Evolutionary conservation across 2,329 filamentous ascomycete species (phyloP), one percentile per base, ranked within the genome.

Genomic region (Colletotrichum simmondsii): DNA sequence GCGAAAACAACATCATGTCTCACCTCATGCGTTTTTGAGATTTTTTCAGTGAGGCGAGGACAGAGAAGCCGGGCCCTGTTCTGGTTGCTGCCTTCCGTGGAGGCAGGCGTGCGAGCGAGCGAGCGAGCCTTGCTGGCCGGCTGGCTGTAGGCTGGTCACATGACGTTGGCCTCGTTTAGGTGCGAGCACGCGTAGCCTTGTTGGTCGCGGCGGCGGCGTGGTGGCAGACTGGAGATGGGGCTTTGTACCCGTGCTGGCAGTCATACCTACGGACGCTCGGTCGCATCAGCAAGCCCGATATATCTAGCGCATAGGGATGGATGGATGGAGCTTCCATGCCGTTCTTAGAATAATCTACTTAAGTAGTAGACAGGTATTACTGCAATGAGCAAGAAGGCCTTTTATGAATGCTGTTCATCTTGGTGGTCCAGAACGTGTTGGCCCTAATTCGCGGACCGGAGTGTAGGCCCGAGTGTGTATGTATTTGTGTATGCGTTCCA

Each of bases 1-100:
- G 73, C 58, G 70, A 63, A 70, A 73, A 53, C 60, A 74, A 63
- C 37, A 57, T 53, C 54, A 52, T 73, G 52, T 74, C 65, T 73
- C 61, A 59, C 65, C 42, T 58, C 56, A 46, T 66, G 56, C 42
- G 52, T 63, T 63, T 63, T 71, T 68, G 52, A 56, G 49, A 32
- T 32, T 32, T 30, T 52, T 54, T 56, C 64, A 24, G 26, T 37
- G 49, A 42, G 46, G 54, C 62, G 62, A 24, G 42, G 16, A 57
- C 16, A 59, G 28, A 28, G 30, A 32, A 53, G 24, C 66, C 28
- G 16, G 22, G 22, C 28, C 49, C 49, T 24, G 22, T 22, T 57
- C 35, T 57, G n/a, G 32, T 57, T n/a, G 56, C 58, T 62, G 71
- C 52, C 37, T 54, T 19, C 35, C 35, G n/a, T 22, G n/a, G 22